Conservation (phyloP, 169 alveolate species). For the Plasmodium ovale region DNA sequence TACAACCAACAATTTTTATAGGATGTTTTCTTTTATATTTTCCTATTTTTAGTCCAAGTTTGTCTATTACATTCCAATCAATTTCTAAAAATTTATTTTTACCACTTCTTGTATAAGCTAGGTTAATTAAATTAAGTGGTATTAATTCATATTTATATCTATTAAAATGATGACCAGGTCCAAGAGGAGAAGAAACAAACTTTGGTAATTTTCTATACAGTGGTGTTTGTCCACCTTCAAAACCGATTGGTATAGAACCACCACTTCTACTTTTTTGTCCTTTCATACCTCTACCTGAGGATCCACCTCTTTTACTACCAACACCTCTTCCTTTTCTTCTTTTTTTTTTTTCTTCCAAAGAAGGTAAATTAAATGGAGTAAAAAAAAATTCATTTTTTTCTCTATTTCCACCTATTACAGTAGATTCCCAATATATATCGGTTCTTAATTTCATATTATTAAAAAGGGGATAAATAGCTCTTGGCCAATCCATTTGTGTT, state of each 20-base stretch:
- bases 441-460: conserved; percentile 79
- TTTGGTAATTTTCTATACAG: conserved; percentile 85
- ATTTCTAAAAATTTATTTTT: conserved; percentile 79
- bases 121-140: conserved; percentile 79
- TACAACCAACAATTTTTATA: conserved; percentile 80
- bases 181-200: conserved; percentile 85
- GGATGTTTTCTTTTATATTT: conserved; percentile 83
- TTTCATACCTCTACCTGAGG: conserved; percentile 85
- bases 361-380: conserved; percentile 80
- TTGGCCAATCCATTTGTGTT: conserved; percentile 81
- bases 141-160: conserved; percentile 81
- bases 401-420: conserved; percentile 84
- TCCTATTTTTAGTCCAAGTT: conserved; percentile 82
- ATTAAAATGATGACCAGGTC: conserved; percentile 83
- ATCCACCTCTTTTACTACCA: conserved; percentile 86
- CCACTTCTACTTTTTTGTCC: conserved; percentile 88
- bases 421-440: conserved; percentile 82
- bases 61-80: conserved; percentile 85
- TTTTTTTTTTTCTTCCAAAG: conserved; percentile 79
- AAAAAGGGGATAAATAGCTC: conserved; percentile 77
- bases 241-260: conserved; percentile 78
- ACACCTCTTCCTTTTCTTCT: conserved; percentile 87
- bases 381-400: conserved; percentile 78
- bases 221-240: conserved; percentile 88
- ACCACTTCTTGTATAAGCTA: conserved; percentile 74